Evolutionary conservation across 2,329 filamentous ascomycete species (phyloP), one percentile per base, ranked within the genome.

Genomic region (Aspergillus quadricinctus): DNA sequence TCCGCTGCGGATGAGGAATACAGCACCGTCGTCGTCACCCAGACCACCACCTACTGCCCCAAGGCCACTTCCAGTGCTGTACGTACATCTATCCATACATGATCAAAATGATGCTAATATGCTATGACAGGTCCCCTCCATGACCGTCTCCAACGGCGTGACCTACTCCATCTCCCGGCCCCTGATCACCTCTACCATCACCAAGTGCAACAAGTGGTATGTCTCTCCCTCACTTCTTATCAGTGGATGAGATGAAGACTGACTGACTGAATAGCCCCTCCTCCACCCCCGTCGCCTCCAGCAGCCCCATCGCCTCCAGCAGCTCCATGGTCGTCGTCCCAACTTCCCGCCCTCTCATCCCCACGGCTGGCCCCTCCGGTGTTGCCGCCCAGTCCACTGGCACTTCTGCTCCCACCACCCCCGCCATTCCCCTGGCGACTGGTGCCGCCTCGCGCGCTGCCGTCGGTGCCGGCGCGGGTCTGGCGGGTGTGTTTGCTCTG

Each of bases 11-110:
- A 46, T 7, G 57, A 65, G 48, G 56, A 63, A n/a, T 56, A 53
- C 53, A 81, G 80, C 76, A 90, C 86, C 65, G 83, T 88, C 80
- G 78, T 85, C 63, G 82, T 90, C 62, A 85, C 84, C 57, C 75
- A 78, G 57, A 83, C 83, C 79, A 85, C 82, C 76, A 91, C 88
- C 71, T 89, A 81, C 84, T 91, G 88, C 84, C 87, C 88, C 23
- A 79, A 70, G 64, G 73, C 88, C 63, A 90, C 88, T 66, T 74
- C 88, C 81, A 87, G 82, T 66, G 78, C 81, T 77, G 83, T 83
- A 78, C 58, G 79, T 60, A 25, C 3, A 1, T 25, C 7, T n/a
- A n/a, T n/a, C 3, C 10, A 29, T 19, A 50, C 27, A 50, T 48
- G 48, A 49, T 53, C 29, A 41, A 35, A 23, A 14, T 0, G 14